Evolutionary conservation across 2,329 filamentous ascomycete species (phyloP), one percentile per base, ranked within the genome.

Genomic region (Xylariaceae sp.): DNA sequence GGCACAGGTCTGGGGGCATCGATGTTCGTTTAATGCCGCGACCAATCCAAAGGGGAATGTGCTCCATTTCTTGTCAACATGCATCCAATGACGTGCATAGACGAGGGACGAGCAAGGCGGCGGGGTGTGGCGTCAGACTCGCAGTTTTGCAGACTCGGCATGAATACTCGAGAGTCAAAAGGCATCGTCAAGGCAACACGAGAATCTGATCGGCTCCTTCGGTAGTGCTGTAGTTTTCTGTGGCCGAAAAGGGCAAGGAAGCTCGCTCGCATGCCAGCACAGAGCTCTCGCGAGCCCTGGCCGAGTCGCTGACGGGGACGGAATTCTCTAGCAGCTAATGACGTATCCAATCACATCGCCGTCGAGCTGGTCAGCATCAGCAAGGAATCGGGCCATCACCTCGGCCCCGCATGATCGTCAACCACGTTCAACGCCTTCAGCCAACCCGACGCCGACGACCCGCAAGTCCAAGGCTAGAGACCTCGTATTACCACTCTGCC

Each of bases 101-200:
- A 27, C 22, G 22, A 27, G 22, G 4, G n/a, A n/a, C n/a, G n/a
- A n/a, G n/a, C n/a, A n/a, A n/a, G n/a, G 22, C 22, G 22, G 22
- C 22, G 22, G 22, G 4, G 22, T 27, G 22, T 27, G 22, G 22
- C 22, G 22, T 27, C 22, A 27, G 22, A 27, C 22, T 27, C 22
- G 22, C 22, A 27, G 22, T 27, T 27, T 7, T 27, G 22, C 22
- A 27, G 4, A 27, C 4, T 27, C 22, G n/a, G n/a, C n/a, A n/a
- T n/a, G n/a, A n/a, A n/a, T n/a, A n/a, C n/a, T n/a, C n/a, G n/a
- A n/a, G n/a, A n/a, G n/a, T n/a, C n/a, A n/a, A 27, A 27, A 27
- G 22, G 49, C 54, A 56, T 52, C 51, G 57, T 42, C 52, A 66
- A 44, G 71, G 70, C 58, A 61, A 62, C 58, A 62, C 60, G 60